These are phyloP conservation scores for Trichoderma reesei DNA, from an alignment of 495 filamentous ascomycete species.

Conservation along the genomic window DNA sequence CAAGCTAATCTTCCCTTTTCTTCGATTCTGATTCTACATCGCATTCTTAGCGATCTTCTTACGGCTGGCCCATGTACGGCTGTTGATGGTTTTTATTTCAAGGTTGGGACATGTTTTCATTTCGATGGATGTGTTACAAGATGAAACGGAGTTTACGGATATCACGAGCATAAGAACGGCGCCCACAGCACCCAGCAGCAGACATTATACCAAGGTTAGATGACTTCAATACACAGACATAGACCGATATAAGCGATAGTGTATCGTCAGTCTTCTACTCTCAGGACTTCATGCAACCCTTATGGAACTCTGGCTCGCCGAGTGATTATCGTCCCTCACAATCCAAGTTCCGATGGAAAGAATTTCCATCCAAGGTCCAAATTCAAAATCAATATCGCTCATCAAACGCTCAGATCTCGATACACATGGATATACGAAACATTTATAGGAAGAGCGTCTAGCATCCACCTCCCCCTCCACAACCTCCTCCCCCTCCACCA, in stretches of 20 bases:
- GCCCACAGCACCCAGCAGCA: background rate
- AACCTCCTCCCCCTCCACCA: background rate
- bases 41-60: background rate
- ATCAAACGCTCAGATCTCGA: too few relatives aligned
- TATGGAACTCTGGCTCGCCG: too few relatives aligned
- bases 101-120: background rate
- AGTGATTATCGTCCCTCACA: too few relatives aligned
- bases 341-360: too few relatives aligned
- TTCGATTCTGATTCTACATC: background rate
- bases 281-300: too few relatives aligned
- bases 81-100: background rate
- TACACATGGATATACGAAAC: too few relatives aligned
- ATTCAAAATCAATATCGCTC: too few relatives aligned
- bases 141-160: slow-evolving; percentile 7
- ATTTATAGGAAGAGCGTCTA: too few relatives aligned
- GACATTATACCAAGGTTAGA: slow-evolving; percentile 8
- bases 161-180: slow-evolving; percentile 1
- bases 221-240: background rate
- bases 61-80: background rate
- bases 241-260: background rate
- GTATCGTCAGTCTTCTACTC: too few relatives aligned
- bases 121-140: background rate
- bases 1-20: background rate
- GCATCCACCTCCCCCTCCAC: background rate
- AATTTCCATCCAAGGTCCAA: too few relatives aligned